Percentiles rank a stretch among this genome's conserved stretches.
phyloP scores from a whole-genome alignment of 2,329 filamentous ascomycete genomes.

The Trichoderma hamatum region DNA sequence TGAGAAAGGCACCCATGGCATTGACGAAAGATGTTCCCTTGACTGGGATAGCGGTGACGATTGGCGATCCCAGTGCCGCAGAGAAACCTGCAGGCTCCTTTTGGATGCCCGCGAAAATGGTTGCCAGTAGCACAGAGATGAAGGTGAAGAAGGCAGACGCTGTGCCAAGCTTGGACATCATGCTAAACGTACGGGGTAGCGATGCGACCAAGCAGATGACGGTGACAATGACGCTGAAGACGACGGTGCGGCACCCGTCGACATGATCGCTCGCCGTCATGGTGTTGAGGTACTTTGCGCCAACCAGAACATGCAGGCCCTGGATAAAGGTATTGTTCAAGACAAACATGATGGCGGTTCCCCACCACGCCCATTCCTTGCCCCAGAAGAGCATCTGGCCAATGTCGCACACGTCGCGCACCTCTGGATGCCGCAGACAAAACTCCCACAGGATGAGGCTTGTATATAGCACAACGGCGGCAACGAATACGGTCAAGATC shows the following conservation, averaged over 20 bases:
- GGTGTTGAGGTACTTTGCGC: constrained; percentile 87
- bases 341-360: constrained; percentile 82
- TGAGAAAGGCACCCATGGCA: constrained; percentile 86
- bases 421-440: constrained; percentile 85
- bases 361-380: constrained; percentile 71
- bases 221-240: constrained; percentile 74
- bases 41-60: constrained; percentile 69
- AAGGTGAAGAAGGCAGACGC: constrained; percentile 87
- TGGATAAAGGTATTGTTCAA: constrained; percentile 94
- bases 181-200: constrained; percentile 81
- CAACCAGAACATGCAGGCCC: constrained; percentile 78
- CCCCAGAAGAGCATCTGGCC: constrained; percentile 95
- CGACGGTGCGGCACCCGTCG: constrained; percentile 72
- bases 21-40: constrained; percentile 76
- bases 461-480: constrained; percentile 80
- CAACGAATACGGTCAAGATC: constrained; percentile 79
- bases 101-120: constrained; percentile 79
- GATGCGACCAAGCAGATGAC: constrained; percentile 78
- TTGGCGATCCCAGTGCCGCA: constrained; percentile 61
- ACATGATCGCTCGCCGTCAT: constrained; percentile 71
- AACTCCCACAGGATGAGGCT: constrained; percentile 71
- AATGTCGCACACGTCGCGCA: constrained; percentile 91
- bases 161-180: constrained; percentile 77
- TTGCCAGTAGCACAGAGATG: constrained; percentile 80
- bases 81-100: constrained; percentile 70